Conservation (phyloP, 129 eudicot genomes). For the Gnaphalium uliginosum region DNA sequence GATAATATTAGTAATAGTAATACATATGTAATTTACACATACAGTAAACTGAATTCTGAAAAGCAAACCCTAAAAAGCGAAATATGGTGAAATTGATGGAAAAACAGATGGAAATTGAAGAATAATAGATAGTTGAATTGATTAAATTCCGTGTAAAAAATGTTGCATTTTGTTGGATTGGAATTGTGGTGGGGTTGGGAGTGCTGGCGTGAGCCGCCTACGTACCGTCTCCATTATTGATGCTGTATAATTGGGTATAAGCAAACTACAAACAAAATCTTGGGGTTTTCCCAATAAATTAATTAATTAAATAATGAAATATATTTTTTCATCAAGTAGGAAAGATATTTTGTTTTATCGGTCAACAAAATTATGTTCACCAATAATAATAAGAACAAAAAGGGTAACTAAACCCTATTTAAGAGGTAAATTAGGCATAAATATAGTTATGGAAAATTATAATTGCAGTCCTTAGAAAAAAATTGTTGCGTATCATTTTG, state of each 20-base stretch:
- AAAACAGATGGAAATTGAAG: not conserved
- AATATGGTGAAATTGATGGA: not conserved
- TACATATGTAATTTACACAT: not conserved
- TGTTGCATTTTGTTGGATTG: not conserved
- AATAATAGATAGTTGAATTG: not conserved
- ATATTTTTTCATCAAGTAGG: too few relatives aligned
- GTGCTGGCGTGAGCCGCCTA: slow-evolving; percentile 15
- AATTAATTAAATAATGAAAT: too few relatives aligned
- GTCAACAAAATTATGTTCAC: too few relatives aligned
- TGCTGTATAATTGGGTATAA: slow-evolving; percentile 27
- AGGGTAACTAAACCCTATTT: too few relatives aligned
- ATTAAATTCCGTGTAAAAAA: not conserved
- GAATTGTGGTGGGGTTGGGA: not conserved
- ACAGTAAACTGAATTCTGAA: not conserved
- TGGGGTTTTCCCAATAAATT: not conserved
- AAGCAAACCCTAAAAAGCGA: not conserved
- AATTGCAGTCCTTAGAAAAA: too few relatives aligned
- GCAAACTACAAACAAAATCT: slow-evolving; percentile 25
- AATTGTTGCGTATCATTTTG: too few relatives aligned
- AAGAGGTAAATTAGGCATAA: too few relatives aligned
- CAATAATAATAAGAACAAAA: too few relatives aligned
- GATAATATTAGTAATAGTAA: not conserved
- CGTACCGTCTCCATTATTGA: slow-evolving; percentile 39
- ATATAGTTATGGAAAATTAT: too few relatives aligned
- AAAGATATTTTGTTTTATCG: too few relatives aligned